These are phyloP conservation scores for Eruca vesicaria DNA, from an alignment of 441 rosid genomes.

Conservation along the genomic window DNA sequence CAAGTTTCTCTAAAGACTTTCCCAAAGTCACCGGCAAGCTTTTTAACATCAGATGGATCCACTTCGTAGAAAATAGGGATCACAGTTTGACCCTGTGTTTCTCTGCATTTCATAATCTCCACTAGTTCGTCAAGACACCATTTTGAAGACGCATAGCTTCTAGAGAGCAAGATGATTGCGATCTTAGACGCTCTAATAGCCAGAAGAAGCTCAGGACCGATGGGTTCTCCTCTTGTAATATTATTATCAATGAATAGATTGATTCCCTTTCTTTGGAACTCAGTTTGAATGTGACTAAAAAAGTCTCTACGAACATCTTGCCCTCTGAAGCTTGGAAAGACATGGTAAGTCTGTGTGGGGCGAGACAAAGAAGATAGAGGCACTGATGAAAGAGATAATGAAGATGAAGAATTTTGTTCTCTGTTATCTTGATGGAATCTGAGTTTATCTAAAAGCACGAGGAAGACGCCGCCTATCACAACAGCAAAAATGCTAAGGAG, in stretches of 20 bases:
- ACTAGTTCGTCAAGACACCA: constrained; percentile 22
- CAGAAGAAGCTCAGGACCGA: constrained; percentile 2
- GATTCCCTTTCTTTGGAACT: constrained; percentile 7
- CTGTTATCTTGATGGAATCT: no score
- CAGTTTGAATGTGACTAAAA: constrained; percentile 7
- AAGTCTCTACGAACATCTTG: constrained; percentile 6
- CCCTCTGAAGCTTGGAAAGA: constrained; percentile 3
- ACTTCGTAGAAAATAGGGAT: not conserved
- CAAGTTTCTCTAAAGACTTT: not conserved
- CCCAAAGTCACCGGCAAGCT: not conserved
- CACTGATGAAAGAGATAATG: not conserved
- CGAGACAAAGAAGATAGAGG: not conserved
- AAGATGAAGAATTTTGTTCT: not conserved
- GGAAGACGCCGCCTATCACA: not conserved
- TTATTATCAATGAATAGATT: not conserved
- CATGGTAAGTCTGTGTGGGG: not conserved
- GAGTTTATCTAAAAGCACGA: not conserved
- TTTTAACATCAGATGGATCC: constrained; percentile 1
- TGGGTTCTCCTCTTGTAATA: constrained; percentile 5
- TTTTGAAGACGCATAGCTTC: constrained; percentile 6
- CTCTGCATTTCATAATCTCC: constrained; percentile 13
- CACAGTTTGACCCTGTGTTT: not conserved
- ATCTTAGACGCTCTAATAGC: not conserved
- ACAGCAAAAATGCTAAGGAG: not conserved
- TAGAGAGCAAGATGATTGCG: not conserved